Base-by-base conservation (phyloP, 768 basidiomycete genomes). In the Panellus pusillus region DNA sequence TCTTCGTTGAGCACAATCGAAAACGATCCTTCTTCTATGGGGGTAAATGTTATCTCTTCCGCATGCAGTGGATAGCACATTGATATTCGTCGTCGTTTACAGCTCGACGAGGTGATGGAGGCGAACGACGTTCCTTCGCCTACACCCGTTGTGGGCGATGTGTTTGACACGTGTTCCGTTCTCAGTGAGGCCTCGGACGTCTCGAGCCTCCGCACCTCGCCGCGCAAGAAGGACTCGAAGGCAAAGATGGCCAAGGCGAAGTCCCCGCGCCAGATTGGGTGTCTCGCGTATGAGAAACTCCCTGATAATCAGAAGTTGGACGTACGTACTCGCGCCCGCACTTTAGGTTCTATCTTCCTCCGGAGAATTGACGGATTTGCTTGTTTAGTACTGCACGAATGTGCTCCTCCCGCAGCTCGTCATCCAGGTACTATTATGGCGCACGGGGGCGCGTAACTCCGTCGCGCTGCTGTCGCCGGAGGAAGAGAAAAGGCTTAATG, bases 391-490 rank as follows among this genome's bases (percentile, higher is more conserved):
- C 59, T 89, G 87, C 63, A 68, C 80, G 35, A 82, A 86, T 54
- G 77, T 92, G 28, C 79, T 92, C 11, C 74, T 90, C 5, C 86
- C 83, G 2, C 89, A 90, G 66, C 77, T 85, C 3, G 74, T 88
- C 37, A 72, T 84, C 39, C 90, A 92, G 62, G 73, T 92, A 9
- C 72, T 89, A n/a, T 69, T 90, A 13, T 91, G 88, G 86, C 81
- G 87, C 11, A 71, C 71, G 14, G 87, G 85, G 1, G 68, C 77
- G 32, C 86, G 90, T 24, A 75, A 66, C 1, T 76, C 78, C 0
- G 38, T 74, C 6, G 70, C 72, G 4, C 68, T 89, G 9, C 75
- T 87, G 11, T 67, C 79, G 3, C 62, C 65, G 0, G 72, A 73
- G 32, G 82, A 87, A 46, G 90, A 92, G 67, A 66, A 71, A 55